Evolutionary conservation across 2,329 filamentous ascomycete genomes (phyloP).

Genomic region (Sarocladium brachiariae): DNA sequence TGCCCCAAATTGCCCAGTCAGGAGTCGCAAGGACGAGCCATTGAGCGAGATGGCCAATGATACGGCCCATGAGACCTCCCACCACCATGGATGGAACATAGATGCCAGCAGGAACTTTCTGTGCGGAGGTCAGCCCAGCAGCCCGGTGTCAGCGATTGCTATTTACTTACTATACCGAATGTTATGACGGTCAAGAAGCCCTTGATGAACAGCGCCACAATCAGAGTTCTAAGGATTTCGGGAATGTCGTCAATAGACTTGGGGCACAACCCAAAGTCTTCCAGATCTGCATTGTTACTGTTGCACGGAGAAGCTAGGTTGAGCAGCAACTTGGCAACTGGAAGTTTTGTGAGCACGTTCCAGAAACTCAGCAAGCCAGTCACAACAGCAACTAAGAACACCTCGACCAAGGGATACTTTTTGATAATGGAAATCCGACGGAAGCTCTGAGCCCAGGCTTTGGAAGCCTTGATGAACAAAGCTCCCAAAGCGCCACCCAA

Average conservation of each 20-base stretch:
- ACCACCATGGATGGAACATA: conserved; percentile 99
- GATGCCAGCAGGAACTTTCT: conserved; percentile 91
- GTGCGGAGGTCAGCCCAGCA: conserved; percentile 17
- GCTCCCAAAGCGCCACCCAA: conserved; percentile 81
- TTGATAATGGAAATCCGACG: conserved; percentile 76
- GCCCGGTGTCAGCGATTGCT: background rate
- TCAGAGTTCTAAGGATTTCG: conserved; percentile 62
- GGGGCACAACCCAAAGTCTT: conserved; percentile 72
- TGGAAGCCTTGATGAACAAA: conserved; percentile 92
- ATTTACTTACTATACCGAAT: conserved; percentile 67
- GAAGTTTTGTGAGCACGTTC: conserved; percentile 83
- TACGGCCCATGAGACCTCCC: conserved; percentile 81
- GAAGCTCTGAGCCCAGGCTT: conserved; percentile 84
- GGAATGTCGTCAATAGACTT: conserved; percentile 67
- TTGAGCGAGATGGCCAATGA: conserved; percentile 80
- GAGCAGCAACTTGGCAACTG: conserved; percentile 83
- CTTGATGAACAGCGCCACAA: conserved; percentile 82
- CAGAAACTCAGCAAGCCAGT: conserved; percentile 87
- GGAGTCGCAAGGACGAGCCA: conserved; percentile 71
- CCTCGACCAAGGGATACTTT: conserved; percentile 75
- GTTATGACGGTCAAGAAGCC: conserved; percentile 82
- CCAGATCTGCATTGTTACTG: conserved; percentile 54
- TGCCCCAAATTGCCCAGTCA: conserved; percentile 63
- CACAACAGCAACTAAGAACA: conserved; percentile 75
- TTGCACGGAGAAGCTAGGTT: conserved; percentile 88